These are phyloP conservation scores for Microstegium vimineum DNA, from an alignment of 176 grass and related monocot species.

Conservation along the genomic window DNA sequence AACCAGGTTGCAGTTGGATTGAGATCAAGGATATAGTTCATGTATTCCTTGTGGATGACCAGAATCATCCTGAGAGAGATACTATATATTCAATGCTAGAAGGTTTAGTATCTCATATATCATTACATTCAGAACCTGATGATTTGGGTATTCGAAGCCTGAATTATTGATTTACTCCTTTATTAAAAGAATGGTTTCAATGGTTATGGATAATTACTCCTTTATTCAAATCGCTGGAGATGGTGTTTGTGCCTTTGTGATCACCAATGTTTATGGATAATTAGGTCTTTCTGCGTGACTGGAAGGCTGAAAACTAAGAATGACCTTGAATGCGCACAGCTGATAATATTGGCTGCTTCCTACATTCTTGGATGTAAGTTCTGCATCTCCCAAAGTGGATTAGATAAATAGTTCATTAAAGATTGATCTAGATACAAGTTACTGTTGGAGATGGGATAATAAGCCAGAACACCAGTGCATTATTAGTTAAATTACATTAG, in stretches of 20 bases:
- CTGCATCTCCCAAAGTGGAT: background rate
- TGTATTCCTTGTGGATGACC: constrained; percentile 55
- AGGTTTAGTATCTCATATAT: constrained; percentile 38
- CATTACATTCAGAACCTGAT: constrained; percentile 15
- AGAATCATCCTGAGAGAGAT: constrained; percentile 53
- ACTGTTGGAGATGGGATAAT: background rate
- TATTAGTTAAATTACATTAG: background rate
- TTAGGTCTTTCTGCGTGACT: background rate
- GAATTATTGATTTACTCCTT: background rate
- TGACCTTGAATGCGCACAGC: background rate
- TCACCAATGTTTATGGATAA: background rate
- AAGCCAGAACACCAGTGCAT: background rate
- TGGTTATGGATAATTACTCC: background rate
- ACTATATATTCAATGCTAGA: constrained; percentile 43
- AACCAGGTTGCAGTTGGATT: constrained; percentile 59
- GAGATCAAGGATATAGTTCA: constrained; percentile 51
- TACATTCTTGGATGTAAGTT: constrained; percentile 4
- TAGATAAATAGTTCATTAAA: background rate
- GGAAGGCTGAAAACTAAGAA: background rate
- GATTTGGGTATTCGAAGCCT: background rate
- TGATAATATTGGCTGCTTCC: background rate
- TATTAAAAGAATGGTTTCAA: background rate
- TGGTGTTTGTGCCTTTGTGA: background rate
- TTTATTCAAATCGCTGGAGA: background rate
- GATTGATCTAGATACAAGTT: background rate